These are phyloP conservation scores for Monascus ruber DNA, from an alignment of 2,329 filamentous ascomycete species.

Conservation along the genomic window DNA sequence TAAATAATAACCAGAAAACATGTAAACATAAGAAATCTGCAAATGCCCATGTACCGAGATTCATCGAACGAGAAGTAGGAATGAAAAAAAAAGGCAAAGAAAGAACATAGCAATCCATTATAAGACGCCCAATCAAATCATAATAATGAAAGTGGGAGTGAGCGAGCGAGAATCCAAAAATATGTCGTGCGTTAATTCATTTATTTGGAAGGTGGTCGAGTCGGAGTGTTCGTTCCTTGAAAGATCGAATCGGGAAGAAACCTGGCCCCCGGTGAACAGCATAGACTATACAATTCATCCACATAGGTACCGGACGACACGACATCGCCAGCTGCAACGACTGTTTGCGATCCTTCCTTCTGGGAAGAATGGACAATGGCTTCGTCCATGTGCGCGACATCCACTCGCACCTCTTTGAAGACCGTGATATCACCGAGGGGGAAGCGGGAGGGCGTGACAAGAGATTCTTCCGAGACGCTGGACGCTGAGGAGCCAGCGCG, in stretches of 20 bases:
- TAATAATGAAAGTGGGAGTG: too few species aligned
- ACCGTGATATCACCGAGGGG: constrained; percentile 49
- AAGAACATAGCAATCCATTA: too few species aligned
- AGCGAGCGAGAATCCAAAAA: too few species aligned
- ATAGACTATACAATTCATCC: constrained; percentile 34
- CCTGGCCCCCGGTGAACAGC: constrained; percentile 19
- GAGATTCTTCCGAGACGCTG: constrained; percentile 9
- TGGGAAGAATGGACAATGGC: constrained; percentile 8
- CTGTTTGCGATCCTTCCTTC: constrained; percentile 12
- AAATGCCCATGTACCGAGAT: too few species aligned
- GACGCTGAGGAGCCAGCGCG: too few species aligned
- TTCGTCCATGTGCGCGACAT: constrained; percentile 25
- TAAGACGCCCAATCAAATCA: too few species aligned
- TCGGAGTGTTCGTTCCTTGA: neutral
- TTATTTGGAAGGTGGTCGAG: neutral
- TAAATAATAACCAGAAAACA: too few species aligned
- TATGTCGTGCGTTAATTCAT: too few species aligned
- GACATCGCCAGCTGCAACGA: constrained; percentile 14
- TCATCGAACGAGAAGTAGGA: too few species aligned
- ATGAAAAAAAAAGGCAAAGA: too few species aligned
- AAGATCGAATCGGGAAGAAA: constrained; percentile 13
- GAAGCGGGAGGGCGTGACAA: constrained; percentile 7
- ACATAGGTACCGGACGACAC: constrained; percentile 31
- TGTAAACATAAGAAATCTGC: too few species aligned
- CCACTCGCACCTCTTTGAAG: constrained; percentile 50